Percentiles rank a stretch among this genome's conserved stretches.
Conservation (phyloP, 768 basidiomycete genomes). For the Neoboletus magnificus region DNA sequence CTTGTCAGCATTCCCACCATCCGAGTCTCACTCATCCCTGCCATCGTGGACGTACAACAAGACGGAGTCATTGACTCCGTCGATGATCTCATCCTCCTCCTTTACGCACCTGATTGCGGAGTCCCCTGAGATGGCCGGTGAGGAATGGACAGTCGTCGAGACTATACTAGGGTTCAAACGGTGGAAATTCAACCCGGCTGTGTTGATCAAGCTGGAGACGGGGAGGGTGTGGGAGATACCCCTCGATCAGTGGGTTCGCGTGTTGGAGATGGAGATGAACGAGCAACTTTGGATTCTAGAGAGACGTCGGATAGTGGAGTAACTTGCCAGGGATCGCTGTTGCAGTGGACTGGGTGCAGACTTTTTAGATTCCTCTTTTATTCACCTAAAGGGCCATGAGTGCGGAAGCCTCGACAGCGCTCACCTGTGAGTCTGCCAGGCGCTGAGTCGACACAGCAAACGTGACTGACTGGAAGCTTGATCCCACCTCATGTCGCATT, state of each 20-base stretch:
- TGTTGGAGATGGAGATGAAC: slow-evolving; percentile 37
- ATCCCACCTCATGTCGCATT: too few species aligned
- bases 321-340: neutral
- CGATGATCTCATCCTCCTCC: slow-evolving; percentile 37
- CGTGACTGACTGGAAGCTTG: neutral
- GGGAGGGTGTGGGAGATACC: slow-evolving; percentile 24
- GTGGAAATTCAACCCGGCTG: slow-evolving; percentile 29
- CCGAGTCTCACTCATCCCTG: slow-evolving; percentile 5
- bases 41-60: slow-evolving; percentile 74
- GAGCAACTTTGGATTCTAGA: slow-evolving; percentile 52
- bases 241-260: slow-evolving; percentile 19
- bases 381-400: neutral
- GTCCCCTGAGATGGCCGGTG: slow-evolving; percentile 22
- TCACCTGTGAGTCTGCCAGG: neutral
- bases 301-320: slow-evolving; percentile 15
- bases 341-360: neutral
- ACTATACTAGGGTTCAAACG: slow-evolving; percentile 44
- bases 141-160: slow-evolving; percentile 43
- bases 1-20: slow-evolving; percentile 8
- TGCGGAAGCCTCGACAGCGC: neutral
- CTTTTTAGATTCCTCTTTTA: neutral
- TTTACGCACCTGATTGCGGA: slow-evolving; percentile 70
- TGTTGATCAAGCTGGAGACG: slow-evolving; percentile 18
- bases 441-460: too few species aligned
- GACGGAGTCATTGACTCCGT: slow-evolving; percentile 59